These are phyloP conservation scores for Colletotrichum cereale DNA, from an alignment of 2,329 filamentous ascomycete species.

Conservation along the genomic window DNA sequence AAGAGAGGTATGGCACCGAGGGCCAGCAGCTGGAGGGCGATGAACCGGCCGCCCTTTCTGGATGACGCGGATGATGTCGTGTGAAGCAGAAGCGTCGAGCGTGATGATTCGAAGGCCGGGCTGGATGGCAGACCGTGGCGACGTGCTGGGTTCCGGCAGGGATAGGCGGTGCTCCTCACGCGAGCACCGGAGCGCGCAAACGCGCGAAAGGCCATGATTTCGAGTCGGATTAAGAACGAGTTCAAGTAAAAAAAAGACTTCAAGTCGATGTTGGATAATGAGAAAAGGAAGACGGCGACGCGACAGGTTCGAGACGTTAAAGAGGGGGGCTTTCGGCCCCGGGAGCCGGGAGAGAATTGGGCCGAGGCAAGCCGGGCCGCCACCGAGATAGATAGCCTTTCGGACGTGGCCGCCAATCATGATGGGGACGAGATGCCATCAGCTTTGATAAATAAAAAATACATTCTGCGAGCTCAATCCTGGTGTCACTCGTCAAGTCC, in stretches of 20 bases:
- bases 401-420: not conserved
- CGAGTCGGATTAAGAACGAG: no score
- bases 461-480: no score
- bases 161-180: not conserved
- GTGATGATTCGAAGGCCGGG: not conserved
- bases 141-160: not conserved
- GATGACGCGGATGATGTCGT: not conserved
- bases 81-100: not conserved
- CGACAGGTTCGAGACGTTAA: not conserved
- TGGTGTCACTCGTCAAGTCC: no score
- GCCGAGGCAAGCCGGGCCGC: slow-evolving; percentile 25
- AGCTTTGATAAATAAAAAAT: no score
- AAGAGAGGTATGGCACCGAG: slow-evolving; percentile 24
- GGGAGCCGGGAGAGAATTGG: slow-evolving; percentile 18
- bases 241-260: no score
- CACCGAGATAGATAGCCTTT: no score
- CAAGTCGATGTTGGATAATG: not conserved
- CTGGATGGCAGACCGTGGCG: not conserved
- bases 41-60: not conserved
- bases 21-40: slow-evolving; percentile 15
- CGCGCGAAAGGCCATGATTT: slow-evolving; percentile 5
- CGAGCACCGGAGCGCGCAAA: not conserved
- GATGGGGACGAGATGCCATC: not conserved
- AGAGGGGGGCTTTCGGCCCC: slow-evolving; percentile 2
- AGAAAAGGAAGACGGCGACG: not conserved